Evolutionary conservation across 495 filamentous ascomycete genomes (phyloP), one percentile per base, ranked within the genome.

Genomic region (Cudoniella acicularis): DNA sequence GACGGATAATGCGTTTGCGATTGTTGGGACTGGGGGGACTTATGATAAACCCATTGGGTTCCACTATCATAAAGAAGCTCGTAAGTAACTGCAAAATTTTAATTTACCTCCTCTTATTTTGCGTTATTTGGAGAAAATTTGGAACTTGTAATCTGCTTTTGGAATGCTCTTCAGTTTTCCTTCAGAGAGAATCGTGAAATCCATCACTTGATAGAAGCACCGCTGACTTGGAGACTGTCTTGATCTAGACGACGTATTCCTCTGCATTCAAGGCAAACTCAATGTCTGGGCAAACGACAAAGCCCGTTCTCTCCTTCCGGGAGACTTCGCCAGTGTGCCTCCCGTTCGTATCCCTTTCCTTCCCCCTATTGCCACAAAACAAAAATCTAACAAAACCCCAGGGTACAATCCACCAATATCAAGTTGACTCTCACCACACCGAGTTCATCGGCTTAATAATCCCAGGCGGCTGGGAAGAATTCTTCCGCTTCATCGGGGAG

Each of bases 401-500:
- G 75, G 71, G 62, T 49, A 66, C 72, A 24, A 49, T 79, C 47
- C 76, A 79, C 61, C 73, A 73, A 48, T 73, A 73, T 21, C 71
- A 76, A 57, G 71, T 76, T 60, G 63, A 73, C 9, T 72, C 72
- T 9, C 69, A 70, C 0, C 74, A 79, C 56, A 75, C 76, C 13
- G 76, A 79, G 47, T 69, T 71, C 48, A 70, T 71, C 47, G 76
- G 76, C 41, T 53, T 80, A 9, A 72, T 78, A 27, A 75, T 73
- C 2, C 77, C 77, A n/a, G 76, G 77, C n/a, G 77, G 76, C 63
- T 80, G 75, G 77, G 72, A 77, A 11, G 77, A 80, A 52, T 77
- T 79, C 66, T 79, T 79, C 69, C 75, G 77, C 45, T 69, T 77
- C 57, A 70, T 79, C 45, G 74, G 73, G 23, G 77, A 79, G 63